A percentile compares a stretch with the other conserved stretches of the same genome.
These are phyloP conservation scores for Wickerhamomyces canadensis DNA, from an alignment of 805 yeast genomes.

Conservation along the genomic window DNA sequence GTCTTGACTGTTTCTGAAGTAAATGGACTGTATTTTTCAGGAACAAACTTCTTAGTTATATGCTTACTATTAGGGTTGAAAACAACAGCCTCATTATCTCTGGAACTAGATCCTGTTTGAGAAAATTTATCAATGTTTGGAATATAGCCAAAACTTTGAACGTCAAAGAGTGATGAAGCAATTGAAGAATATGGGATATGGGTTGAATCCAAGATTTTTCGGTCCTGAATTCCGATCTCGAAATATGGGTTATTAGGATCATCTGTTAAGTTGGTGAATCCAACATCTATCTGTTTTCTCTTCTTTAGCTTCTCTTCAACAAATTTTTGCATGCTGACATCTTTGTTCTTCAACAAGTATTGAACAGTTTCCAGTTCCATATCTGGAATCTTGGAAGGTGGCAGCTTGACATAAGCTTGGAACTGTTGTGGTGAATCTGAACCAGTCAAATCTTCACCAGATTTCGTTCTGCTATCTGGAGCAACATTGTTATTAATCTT, in stretches of 20 bases:
- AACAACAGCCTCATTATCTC: conserved; percentile 27
- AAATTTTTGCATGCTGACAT: conserved; percentile 72
- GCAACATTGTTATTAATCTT: conserved; percentile 12
- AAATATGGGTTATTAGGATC: conserved; percentile 80
- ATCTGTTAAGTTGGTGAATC: conserved; percentile 82
- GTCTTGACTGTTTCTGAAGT: conserved; percentile 27
- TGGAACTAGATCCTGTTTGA: conserved; percentile 17
- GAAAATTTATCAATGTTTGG: conserved; percentile 22
- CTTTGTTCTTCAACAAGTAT: conserved; percentile 65
- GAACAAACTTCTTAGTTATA: conserved; percentile 21
- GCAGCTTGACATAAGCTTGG: conserved; percentile 82
- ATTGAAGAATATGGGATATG: conserved; percentile 81
- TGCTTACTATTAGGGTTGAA: conserved; percentile 21
- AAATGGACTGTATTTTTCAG: conserved; percentile 34
- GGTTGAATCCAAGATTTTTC: conserved; percentile 42
- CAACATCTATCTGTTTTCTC: conserved; percentile 55
- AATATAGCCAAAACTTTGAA: conserved; percentile 51
- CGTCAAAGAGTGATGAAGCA: conserved; percentile 60
- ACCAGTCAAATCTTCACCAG: conserved; percentile 18
- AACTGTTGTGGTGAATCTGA: conserved; percentile 24
- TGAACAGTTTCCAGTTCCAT: conserved; percentile 82
- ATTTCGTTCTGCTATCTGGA: conserved; percentile 15
- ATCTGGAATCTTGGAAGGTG: conserved; percentile 91
- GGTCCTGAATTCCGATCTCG: conserved; percentile 54
- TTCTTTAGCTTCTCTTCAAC: conserved; percentile 79